These are phyloP conservation scores for Scheffersomyces parashehatae DNA, from an alignment of 1,139 yeast species.

Conservation along the genomic window DNA sequence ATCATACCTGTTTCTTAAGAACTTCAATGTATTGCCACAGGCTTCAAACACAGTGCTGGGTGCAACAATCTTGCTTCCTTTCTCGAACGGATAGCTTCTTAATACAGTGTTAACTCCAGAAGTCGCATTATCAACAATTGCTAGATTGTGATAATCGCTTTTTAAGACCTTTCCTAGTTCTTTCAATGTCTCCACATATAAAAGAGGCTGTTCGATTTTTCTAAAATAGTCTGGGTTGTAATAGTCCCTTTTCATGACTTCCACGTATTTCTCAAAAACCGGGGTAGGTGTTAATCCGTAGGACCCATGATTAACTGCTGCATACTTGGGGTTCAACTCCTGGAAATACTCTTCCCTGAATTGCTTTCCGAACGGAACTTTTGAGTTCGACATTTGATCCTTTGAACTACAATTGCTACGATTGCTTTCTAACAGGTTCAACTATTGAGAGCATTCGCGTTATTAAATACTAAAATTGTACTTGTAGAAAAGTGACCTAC, in stretches of 20 bases:
- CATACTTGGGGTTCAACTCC: constrained; percentile 31
- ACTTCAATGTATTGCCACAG: constrained; percentile 54
- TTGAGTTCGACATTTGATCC: not conserved
- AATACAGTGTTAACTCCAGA: constrained; percentile 60
- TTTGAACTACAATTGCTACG: too few species aligned
- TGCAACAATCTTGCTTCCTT: constrained; percentile 56
- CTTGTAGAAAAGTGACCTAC: too few species aligned
- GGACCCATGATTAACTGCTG: constrained; percentile 58
- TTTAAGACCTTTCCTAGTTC: constrained; percentile 41
- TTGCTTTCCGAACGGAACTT: constrained; percentile 49
- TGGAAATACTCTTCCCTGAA: constrained; percentile 50
- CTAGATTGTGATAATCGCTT: constrained; percentile 46
- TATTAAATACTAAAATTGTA: too few species aligned
- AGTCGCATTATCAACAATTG: constrained; percentile 60
- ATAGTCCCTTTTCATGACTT: constrained; percentile 27
- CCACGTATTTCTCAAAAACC: constrained; percentile 29
- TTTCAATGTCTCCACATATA: constrained; percentile 31
- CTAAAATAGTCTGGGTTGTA: constrained; percentile 45
- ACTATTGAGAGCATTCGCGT: too few species aligned
- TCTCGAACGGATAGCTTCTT: constrained; percentile 51
- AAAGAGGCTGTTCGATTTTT: constrained; percentile 20
- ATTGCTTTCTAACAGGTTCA: too few species aligned
- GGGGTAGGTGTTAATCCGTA: constrained; percentile 51
- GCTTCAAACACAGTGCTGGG: constrained; percentile 60
- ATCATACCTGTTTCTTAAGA: constrained; percentile 42